Evolutionary conservation across 2,329 filamentous ascomycete genomes (phyloP).

Genomic region (Penicillium capsulatum): DNA sequence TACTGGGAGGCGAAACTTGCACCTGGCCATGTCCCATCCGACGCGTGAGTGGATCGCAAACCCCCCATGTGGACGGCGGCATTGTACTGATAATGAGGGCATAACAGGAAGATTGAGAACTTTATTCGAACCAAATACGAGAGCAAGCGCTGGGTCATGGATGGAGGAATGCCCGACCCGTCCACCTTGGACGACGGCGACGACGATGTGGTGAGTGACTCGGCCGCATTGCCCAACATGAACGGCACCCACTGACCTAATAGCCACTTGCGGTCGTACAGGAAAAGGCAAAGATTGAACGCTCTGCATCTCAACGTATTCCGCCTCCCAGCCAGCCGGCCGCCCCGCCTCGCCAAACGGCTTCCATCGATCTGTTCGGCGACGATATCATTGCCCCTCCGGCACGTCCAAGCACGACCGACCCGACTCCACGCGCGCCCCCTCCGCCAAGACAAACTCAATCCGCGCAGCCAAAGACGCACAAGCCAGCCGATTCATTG

Average conservation of each 20-base stretch:
- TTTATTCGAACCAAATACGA: slow-evolving; percentile 99
- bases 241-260: slow-evolving; percentile 18
- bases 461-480: slow-evolving; percentile 49
- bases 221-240: slow-evolving; percentile 1
- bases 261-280: slow-evolving; percentile 64
- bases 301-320: slow-evolving; percentile 53
- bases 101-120: slow-evolving; percentile 84
- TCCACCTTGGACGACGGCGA: slow-evolving; percentile 81
- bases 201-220: slow-evolving; percentile 67
- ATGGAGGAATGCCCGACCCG: slow-evolving; percentile 91
- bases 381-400: slow-evolving; percentile 62
- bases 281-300: slow-evolving; percentile 65
- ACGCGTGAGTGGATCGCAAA: slow-evolving; percentile 54
- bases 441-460: slow-evolving; percentile 57
- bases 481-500: slow-evolving; percentile 77
- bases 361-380: slow-evolving; percentile 74
- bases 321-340: slow-evolving; percentile 45
- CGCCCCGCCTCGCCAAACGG: slow-evolving; percentile 40
- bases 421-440: slow-evolving; percentile 62
- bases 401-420: slow-evolving; percentile 67
- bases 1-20: slow-evolving; percentile 97
- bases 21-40: slow-evolving; percentile 83
- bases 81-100: slow-evolving; percentile 10
- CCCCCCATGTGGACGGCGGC: neutral
- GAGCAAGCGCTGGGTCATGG: slow-evolving; percentile 99